These are phyloP conservation scores for Neospora caninum DNA, from an alignment of 169 alveolate species.

Conservation along the genomic window DNA sequence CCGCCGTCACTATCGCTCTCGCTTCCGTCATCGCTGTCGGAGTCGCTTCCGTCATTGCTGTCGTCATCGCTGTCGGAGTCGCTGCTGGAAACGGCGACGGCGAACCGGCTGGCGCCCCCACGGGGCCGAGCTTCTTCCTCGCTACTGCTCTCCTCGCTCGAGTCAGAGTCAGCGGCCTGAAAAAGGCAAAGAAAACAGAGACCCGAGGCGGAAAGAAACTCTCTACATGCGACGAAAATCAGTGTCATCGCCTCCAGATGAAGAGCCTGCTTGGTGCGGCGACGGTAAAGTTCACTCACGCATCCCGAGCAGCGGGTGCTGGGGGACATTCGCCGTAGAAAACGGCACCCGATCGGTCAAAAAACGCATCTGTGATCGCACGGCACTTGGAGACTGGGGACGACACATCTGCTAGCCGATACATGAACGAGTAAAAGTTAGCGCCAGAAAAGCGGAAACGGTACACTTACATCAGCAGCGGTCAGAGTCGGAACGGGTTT, in stretches of 20 bases:
- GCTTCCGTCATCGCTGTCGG: not conserved
- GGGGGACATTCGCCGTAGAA: no score
- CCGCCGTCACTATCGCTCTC: not conserved
- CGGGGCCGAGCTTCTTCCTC: not conserved
- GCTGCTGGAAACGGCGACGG: not conserved
- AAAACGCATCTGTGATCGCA: no score
- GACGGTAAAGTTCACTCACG: not conserved
- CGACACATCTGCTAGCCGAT: no score
- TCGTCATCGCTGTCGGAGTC: not conserved
- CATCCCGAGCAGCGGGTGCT: no score
- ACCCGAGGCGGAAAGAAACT: no score
- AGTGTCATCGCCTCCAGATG: no score
- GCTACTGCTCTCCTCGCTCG: not conserved
- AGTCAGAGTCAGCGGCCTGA: not conserved
- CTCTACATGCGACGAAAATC: no score
- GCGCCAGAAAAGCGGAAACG: not conserved
- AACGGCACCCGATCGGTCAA: no score
- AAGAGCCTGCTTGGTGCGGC: not conserved
- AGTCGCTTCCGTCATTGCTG: not conserved
- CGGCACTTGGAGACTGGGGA: no score
- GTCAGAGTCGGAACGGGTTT: not conserved
- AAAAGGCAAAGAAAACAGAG: no score
- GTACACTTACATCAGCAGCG: not conserved
- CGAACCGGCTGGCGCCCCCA: not conserved
- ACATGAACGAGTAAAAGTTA: no score